phyloP scores from a whole-genome alignment of 306 rosid species.

The Castanopsis chinensis region DNA sequence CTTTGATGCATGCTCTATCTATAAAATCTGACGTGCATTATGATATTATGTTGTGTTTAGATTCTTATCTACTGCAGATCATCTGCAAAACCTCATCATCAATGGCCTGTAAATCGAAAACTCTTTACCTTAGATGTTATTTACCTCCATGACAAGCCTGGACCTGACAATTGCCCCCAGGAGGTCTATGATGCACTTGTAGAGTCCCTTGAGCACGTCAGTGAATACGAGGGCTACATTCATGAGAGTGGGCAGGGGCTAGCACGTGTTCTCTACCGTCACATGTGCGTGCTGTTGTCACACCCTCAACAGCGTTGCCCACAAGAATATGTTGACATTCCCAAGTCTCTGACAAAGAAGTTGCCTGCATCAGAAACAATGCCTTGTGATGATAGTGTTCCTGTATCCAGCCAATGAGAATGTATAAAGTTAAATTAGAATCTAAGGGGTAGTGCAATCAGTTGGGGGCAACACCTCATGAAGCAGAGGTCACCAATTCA shows the following conservation, averaged over 20 bases:
- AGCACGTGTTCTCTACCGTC: constrained; percentile 67
- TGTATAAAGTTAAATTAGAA: not conserved
- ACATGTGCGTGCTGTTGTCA: constrained; percentile 52
- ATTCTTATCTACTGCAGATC: constrained; percentile 92
- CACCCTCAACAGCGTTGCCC: constrained; percentile 93
- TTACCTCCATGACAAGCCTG: constrained; percentile 96
- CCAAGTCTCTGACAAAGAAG: constrained; percentile 70
- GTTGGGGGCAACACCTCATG: too few relatives aligned
- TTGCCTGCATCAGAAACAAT: constrained; percentile 47
- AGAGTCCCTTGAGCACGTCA: constrained; percentile 83
- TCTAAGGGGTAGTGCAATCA: too few relatives aligned
- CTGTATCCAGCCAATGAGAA: constrained; percentile 51
- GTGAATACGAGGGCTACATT: constrained; percentile 89
- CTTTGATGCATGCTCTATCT: not conserved
- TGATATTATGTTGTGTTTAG: constrained; percentile 36
- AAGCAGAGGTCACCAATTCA: too few relatives aligned
- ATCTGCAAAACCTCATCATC: constrained; percentile 60
- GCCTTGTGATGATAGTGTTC: constrained; percentile 49
- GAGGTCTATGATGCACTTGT: constrained; percentile 79
- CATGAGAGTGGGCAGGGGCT: constrained; percentile 90
- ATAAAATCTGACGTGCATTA: constrained; percentile 28
- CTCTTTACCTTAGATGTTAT: constrained; percentile 81
- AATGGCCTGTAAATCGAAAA: constrained; percentile 77
- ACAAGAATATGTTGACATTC: constrained; percentile 72
- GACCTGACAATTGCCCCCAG: constrained; percentile 95